phyloP scores from a whole-genome alignment of 768 basidiomycete genomes.

The Trametes meyenii region DNA sequence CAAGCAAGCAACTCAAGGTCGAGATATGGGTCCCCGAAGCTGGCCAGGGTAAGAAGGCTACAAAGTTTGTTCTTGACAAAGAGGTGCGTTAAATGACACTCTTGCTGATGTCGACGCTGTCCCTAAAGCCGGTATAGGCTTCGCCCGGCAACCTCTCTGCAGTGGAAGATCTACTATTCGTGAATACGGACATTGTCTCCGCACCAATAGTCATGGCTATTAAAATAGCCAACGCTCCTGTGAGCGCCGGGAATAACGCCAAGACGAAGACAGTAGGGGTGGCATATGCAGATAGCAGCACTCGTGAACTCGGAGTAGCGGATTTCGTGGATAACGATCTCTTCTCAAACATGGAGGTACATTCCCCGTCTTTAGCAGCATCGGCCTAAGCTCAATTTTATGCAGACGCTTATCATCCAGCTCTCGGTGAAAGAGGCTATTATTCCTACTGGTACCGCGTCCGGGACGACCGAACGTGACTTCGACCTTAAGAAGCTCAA shows the following conservation, averaged over 20 bases:
- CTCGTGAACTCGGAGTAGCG: slow-evolving; percentile 82
- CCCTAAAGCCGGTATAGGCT: slow-evolving; percentile 45
- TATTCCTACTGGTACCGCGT: slow-evolving; percentile 70
- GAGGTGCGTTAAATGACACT: slow-evolving; percentile 50
- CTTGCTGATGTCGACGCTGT: background rate
- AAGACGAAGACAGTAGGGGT: slow-evolving; percentile 79
- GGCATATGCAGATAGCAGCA: slow-evolving; percentile 90
- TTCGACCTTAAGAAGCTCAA: slow-evolving; percentile 87
- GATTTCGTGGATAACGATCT: slow-evolving; percentile 95
- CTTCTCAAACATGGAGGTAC: slow-evolving; percentile 93
- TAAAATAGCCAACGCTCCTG: slow-evolving; percentile 63
- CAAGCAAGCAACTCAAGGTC: slow-evolving; percentile 84
- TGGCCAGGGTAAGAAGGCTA: slow-evolving; percentile 72
- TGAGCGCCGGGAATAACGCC: slow-evolving; percentile 43
- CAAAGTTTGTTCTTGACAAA: slow-evolving; percentile 79
- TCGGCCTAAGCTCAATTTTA: background rate
- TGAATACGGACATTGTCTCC: slow-evolving; percentile 73
- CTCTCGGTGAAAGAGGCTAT: slow-evolving; percentile 97
- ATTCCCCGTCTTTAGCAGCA: background rate
- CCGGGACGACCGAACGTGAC: slow-evolving; percentile 78
- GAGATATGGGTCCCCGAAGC: slow-evolving; percentile 87
- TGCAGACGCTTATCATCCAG: slow-evolving; percentile 90
- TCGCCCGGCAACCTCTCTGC: slow-evolving; percentile 73
- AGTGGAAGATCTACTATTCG: slow-evolving; percentile 66
- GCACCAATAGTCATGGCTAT: slow-evolving; percentile 91